A percentile compares a stretch with the other conserved stretches of the same genome.
Conservation (phyloP, 2,329 filamentous ascomycete species). For the Zymoseptoria pseudotritici region DNA sequence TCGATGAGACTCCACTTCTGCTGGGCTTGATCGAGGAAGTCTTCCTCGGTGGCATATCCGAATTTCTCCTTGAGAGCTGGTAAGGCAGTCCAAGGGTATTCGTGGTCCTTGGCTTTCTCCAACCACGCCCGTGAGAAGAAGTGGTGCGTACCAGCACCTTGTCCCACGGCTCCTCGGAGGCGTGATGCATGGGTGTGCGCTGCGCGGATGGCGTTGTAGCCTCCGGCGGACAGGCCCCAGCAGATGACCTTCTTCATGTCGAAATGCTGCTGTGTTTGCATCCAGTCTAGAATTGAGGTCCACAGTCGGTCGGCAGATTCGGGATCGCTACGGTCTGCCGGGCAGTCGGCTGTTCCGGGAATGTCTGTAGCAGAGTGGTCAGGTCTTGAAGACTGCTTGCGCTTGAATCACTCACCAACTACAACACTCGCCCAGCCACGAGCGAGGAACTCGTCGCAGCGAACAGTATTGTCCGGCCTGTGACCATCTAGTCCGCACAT, state of each 20-base stretch:
- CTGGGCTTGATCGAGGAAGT: constrained; percentile 49
- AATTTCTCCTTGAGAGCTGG: constrained; percentile 52
- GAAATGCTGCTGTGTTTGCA: constrained; percentile 44
- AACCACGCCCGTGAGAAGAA: constrained; percentile 56
- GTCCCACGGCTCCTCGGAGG: constrained; percentile 52
- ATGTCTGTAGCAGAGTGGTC: constrained; percentile 41
- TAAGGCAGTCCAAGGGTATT: constrained; percentile 41
- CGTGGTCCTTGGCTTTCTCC: constrained; percentile 54
- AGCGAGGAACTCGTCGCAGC: constrained; percentile 54
- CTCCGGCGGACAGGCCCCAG: constrained; percentile 60
- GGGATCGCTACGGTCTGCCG: constrained; percentile 55
- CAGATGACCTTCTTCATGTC: constrained; percentile 51
- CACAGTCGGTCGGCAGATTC: constrained; percentile 54
- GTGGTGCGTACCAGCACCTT: constrained; percentile 57
- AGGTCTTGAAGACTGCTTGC: neutral
- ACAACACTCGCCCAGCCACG: constrained; percentile 58
- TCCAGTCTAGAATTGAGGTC: constrained; percentile 56
- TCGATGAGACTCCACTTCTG: constrained; percentile 57
- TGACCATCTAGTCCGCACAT: constrained; percentile 59
- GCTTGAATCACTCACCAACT: constrained; percentile 40
- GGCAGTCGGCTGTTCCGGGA: constrained; percentile 60
- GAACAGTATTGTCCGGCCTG: constrained; percentile 53
- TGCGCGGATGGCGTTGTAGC: constrained; percentile 59
- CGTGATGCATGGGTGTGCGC: constrained; percentile 56
- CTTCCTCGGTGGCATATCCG: constrained; percentile 51